Percentiles rank a stretch among this genome's conserved stretches.
Evolutionary conservation across 1,139 yeast genomes (phyloP).

Genomic region (Yamadazyma pseudoaaseri): DNA sequence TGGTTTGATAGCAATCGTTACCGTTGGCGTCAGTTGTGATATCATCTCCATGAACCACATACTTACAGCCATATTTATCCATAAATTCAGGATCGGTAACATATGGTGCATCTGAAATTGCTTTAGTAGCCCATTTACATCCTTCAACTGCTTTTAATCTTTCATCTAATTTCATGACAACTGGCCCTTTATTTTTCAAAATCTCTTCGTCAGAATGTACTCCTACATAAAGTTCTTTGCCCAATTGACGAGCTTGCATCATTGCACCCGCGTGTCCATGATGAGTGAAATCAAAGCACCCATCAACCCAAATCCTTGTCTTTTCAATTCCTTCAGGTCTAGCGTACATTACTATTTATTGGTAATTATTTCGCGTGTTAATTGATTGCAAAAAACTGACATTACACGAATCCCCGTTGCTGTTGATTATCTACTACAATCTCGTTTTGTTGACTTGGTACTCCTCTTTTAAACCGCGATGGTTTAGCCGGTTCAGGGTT

Average conservation of each 20-base stretch:
- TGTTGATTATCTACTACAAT: conserved; percentile 25
- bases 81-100: conserved; percentile 87
- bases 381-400: background rate
- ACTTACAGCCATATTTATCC: conserved; percentile 73
- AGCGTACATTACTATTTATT: conserved; percentile 30
- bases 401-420: conserved; percentile 28
- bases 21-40: conserved; percentile 96
- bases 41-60: conserved; percentile 97
- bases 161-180: conserved; percentile 84
- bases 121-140: conserved; percentile 82
- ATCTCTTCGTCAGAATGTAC: conserved; percentile 93
- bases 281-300: conserved; percentile 96
- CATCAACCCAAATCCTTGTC: conserved; percentile 83
- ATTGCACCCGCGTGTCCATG: conserved; percentile 98
- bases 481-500: conserved; percentile 11
- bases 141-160: conserved; percentile 81
- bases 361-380: too few species aligned
- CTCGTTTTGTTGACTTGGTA: conserved; percentile 8
- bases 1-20: conserved; percentile 81
- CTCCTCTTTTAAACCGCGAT: conserved; percentile 2
- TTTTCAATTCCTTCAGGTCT: conserved; percentile 47
- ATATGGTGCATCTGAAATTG: conserved; percentile 83
- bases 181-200: conserved; percentile 80
- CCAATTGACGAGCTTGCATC: conserved; percentile 83
- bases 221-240: conserved; percentile 76